Conservation (phyloP, 805 yeast genomes). For the Sugiyamaella lignohabitans region DNA sequence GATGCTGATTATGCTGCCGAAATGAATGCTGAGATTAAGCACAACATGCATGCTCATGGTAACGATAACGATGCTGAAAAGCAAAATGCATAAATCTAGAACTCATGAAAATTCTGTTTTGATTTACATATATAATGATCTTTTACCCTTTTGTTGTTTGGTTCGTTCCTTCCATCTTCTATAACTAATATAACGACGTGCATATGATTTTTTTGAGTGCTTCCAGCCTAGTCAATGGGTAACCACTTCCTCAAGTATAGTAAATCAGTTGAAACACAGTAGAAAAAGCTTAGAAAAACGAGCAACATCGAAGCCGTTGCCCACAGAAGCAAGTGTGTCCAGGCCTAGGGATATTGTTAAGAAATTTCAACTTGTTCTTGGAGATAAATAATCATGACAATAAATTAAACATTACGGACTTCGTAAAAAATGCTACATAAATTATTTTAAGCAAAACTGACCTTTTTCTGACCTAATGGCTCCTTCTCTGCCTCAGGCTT, state of each 20-base stretch:
- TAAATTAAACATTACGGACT: too few relatives aligned
- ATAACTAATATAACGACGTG: background rate
- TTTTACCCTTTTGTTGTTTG: background rate
- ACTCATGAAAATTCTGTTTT: constrained; percentile 1
- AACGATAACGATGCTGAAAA: background rate
- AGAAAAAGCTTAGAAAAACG: too few relatives aligned
- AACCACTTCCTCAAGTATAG: too few relatives aligned
- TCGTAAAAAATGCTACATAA: too few relatives aligned
- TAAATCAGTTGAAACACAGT: too few relatives aligned
- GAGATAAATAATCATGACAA: too few relatives aligned
- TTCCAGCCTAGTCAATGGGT: too few relatives aligned
- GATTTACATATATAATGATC: background rate
- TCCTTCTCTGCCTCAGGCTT: constrained; percentile 13
- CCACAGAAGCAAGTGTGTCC: too few relatives aligned
- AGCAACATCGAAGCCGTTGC: too few relatives aligned
- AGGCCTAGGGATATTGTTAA: too few relatives aligned
- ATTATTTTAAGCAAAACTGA: constrained; percentile 15
- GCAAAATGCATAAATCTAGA: background rate
- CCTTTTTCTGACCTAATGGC: constrained; percentile 11
- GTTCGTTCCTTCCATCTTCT: background rate
- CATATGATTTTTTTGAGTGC: too few relatives aligned
- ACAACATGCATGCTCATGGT: background rate
- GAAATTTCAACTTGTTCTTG: too few relatives aligned
- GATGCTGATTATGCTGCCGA: constrained; percentile 34
- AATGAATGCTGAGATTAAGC: constrained; percentile 23